These are phyloP conservation scores for Aegilops umbellulata DNA, from an alignment of 176 grass and related monocot species.

Conservation along the genomic window DNA sequence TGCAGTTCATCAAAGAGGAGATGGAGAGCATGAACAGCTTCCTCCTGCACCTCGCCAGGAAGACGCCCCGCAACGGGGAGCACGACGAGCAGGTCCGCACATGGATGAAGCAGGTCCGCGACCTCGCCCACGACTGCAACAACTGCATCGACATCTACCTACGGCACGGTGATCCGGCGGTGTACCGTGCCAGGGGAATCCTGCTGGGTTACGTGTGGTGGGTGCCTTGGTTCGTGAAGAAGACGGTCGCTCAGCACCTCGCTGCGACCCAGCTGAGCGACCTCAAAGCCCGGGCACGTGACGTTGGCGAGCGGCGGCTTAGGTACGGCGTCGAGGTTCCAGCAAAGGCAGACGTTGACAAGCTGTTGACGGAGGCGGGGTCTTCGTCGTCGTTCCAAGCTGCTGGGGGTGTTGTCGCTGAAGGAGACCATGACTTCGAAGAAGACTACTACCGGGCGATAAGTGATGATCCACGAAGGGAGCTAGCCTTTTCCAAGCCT, in stretches of 20 bases:
- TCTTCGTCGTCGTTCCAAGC: not conserved
- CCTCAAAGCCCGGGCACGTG: slow-evolving; percentile 15
- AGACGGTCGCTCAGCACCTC: not conserved
- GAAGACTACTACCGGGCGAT: not conserved
- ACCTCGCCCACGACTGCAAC: too few relatives aligned
- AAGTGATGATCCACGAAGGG: not conserved
- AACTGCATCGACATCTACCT: too few relatives aligned
- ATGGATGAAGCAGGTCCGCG: too few relatives aligned
- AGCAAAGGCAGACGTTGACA: too few relatives aligned
- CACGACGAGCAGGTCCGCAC: too few relatives aligned
- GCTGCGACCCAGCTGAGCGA: not conserved
- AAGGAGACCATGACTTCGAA: not conserved
- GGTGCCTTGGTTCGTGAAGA: not conserved
- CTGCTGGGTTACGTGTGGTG: not conserved
- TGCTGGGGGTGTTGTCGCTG: not conserved
- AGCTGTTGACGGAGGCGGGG: not conserved
- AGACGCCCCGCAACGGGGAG: too few relatives aligned
- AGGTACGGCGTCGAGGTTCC: slow-evolving; percentile 25
- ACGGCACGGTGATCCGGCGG: too few relatives aligned
- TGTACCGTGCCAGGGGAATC: not conserved
- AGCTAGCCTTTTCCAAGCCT: not conserved
- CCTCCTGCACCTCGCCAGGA: too few relatives aligned
- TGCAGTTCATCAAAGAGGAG: too few relatives aligned
- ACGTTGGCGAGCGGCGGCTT: not conserved
- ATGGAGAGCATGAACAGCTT: too few relatives aligned